phyloP scores from a whole-genome alignment of 2,329 filamentous ascomycete genomes.

The Clonostachys sp. region DNA sequence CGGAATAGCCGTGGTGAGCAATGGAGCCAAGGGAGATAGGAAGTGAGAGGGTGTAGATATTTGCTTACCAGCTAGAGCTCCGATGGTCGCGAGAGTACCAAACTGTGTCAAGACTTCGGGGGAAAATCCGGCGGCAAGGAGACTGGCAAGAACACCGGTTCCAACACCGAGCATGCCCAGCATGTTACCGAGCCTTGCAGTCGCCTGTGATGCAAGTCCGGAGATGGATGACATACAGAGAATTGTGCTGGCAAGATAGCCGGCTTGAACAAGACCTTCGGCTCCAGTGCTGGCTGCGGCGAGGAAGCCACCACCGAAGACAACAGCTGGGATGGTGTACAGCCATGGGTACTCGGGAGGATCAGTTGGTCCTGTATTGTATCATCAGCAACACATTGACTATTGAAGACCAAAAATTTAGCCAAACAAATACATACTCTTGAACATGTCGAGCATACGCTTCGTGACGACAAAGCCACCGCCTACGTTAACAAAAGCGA shows the following conservation, averaged over 20 bases:
- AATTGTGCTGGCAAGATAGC: slow-evolving; percentile 79
- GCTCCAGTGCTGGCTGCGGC: slow-evolving; percentile 77
- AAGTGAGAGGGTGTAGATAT: not conserved
- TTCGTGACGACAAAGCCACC: slow-evolving; percentile 91
- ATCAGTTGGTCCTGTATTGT: slow-evolving; percentile 62
- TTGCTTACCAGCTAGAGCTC: slow-evolving; percentile 53
- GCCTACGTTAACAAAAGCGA: slow-evolving; percentile 85
- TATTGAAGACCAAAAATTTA: not conserved
- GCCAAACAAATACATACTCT: slow-evolving; percentile 40
- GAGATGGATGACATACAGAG: slow-evolving; percentile 83
- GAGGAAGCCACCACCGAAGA: slow-evolving; percentile 79
- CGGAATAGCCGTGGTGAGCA: not conserved
- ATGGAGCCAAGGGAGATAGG: slow-evolving; percentile 3
- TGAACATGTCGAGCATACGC: slow-evolving; percentile 91
- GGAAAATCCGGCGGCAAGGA: slow-evolving; percentile 76
- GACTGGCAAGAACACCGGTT: slow-evolving; percentile 76
- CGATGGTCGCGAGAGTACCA: slow-evolving; percentile 67
- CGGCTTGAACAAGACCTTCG: slow-evolving; percentile 79
- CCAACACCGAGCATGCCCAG: slow-evolving; percentile 82
- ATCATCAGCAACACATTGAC: not conserved
- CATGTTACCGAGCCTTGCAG: slow-evolving; percentile 79
- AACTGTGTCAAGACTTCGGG: slow-evolving; percentile 78
- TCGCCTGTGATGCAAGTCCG: slow-evolving; percentile 75
- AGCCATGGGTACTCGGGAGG: slow-evolving; percentile 86
- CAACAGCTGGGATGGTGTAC: slow-evolving; percentile 69